Evolutionary conservation across 768 basidiomycete species (phyloP).

Genomic region (Strobilomyces echinocephalus): DNA sequence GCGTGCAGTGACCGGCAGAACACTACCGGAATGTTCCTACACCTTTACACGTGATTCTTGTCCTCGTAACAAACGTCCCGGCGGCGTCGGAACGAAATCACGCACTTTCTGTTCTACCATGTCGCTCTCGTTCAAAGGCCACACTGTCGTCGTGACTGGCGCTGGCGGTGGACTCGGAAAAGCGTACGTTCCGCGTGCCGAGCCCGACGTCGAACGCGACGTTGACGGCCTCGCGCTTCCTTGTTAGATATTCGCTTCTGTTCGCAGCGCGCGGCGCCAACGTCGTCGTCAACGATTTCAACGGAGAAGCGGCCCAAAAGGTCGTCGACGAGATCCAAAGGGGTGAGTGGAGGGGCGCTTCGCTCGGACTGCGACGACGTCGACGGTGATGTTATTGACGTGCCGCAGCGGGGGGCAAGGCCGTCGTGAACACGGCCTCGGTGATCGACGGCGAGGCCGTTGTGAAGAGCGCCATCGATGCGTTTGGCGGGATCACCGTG

Average conservation of each 20-base stretch:
- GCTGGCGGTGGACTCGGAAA: constrained; percentile 94
- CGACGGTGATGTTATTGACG: background rate
- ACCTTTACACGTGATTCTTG: constrained; percentile 11
- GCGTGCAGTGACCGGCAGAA: too few relatives aligned
- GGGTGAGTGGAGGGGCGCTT: constrained; percentile 48
- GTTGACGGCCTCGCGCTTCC: background rate
- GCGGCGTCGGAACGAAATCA: too few relatives aligned
- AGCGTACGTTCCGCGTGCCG: constrained; percentile 51
- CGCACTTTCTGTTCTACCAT: constrained; percentile 1
- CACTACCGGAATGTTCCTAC: background rate
- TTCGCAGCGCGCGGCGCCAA: constrained; percentile 93
- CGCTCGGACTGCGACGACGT: background rate
- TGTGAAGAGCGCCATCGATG: constrained; percentile 78
- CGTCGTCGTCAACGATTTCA: constrained; percentile 95
- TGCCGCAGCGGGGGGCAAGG: constrained; percentile 84
- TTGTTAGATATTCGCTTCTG: constrained; percentile 74
- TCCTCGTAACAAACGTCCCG: background rate
- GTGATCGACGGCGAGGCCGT: constrained; percentile 84
- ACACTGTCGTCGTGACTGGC: constrained; percentile 92
- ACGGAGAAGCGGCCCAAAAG: constrained; percentile 78
- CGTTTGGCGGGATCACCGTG: constrained; percentile 79
- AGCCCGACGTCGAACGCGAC: too few relatives aligned
- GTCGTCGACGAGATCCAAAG: constrained; percentile 85
- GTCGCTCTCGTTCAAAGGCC: constrained; percentile 75
- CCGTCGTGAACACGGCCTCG: constrained; percentile 80